Evolutionary conservation across 1,139 yeast species (phyloP), one percentile per base, ranked within the genome.

Genomic region (Geotrichum carabidarum): DNA sequence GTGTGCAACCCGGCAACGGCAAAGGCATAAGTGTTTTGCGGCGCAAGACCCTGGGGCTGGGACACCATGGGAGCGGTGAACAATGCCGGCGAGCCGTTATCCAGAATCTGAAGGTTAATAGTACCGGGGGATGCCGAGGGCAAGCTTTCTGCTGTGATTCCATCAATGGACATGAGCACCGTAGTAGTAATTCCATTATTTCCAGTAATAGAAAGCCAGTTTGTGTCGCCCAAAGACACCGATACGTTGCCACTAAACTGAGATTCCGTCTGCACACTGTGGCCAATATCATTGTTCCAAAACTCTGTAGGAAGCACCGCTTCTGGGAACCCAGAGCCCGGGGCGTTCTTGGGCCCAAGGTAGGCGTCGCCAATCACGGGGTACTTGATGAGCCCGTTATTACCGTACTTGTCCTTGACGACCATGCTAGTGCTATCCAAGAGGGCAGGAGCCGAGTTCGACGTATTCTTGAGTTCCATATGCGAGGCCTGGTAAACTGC

Each of bases 161-260:
- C 55, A 50, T 55, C 54, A 14, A 55, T 32, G 1, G 53, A 35
- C 55, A 55, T 51, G 15, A 36, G 14, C 17, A 55, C 50, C 11
- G 58, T 49, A 45, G 58, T 51, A 17, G 53, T 45, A 22, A 47
- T 34, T 12, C 44, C 44, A 35, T 51, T 44, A 14, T 36, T 44
- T 1, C 44, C 45, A 8, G 27, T 27, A 37, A 55, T 49, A 12
- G 51, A 17, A 12, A 49, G 40, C 58, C 58, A 55, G 54, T 55
- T 55, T 15, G 34, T 15, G 36, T 55, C 55, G 27, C 47, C 46
- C 38, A 55, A 34, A 22, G 49, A 41, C 15, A 55, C 55, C 3
- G 58, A 55, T 12, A 47, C 50, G 37, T 52, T 52, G 4, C 58
- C 58, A 48, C 47, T 48, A 22, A 51, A 55, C 44, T 55, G 51